Conservation (phyloP, 139 green algal species). For the Chlorella sp. region DNA sequence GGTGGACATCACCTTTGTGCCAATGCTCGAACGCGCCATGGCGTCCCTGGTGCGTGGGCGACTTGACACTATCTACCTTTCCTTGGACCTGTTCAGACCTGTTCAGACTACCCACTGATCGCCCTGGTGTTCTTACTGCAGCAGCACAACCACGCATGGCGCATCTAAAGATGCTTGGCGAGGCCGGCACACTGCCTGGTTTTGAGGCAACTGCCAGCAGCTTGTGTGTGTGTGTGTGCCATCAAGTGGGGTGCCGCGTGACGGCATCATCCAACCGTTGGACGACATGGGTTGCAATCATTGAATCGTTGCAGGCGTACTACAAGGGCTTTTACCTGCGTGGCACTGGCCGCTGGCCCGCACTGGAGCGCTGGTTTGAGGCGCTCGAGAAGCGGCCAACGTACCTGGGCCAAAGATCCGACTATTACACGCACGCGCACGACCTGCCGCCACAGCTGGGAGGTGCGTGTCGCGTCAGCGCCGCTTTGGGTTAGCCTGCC, state of each 20-base stretch:
- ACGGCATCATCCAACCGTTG: too few relatives aligned
- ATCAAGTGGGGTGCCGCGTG: too few relatives aligned
- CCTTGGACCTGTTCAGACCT: too few relatives aligned
- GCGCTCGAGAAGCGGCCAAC: conserved; percentile 84
- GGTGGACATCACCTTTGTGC: conserved; percentile 77
- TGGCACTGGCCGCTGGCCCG: conserved; percentile 36
- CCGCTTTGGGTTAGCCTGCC: not conserved
- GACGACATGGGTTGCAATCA: too few relatives aligned
- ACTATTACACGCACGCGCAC: conserved; percentile 90
- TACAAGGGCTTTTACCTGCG: conserved; percentile 87
- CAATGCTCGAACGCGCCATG: conserved; percentile 90
- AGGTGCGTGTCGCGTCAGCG: conserved; percentile 13
- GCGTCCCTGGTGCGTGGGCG: conserved; percentile 23
- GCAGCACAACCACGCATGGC: too few relatives aligned
- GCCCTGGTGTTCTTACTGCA: too few relatives aligned
- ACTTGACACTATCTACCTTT: too few relatives aligned
- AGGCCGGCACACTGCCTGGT: too few relatives aligned
- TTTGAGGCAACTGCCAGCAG: too few relatives aligned
- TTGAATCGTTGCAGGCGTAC: conserved; percentile 52
- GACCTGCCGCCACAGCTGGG: conserved; percentile 95
- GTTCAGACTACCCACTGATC: too few relatives aligned
- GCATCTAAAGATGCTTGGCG: too few relatives aligned
- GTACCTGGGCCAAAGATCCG: conserved; percentile 75
- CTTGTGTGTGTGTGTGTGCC: too few relatives aligned
- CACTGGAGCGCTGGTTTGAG: conserved; percentile 71